phyloP scores from a whole-genome alignment of 2,329 filamentous ascomycete genomes.

The Sclerotinia minor region DNA sequence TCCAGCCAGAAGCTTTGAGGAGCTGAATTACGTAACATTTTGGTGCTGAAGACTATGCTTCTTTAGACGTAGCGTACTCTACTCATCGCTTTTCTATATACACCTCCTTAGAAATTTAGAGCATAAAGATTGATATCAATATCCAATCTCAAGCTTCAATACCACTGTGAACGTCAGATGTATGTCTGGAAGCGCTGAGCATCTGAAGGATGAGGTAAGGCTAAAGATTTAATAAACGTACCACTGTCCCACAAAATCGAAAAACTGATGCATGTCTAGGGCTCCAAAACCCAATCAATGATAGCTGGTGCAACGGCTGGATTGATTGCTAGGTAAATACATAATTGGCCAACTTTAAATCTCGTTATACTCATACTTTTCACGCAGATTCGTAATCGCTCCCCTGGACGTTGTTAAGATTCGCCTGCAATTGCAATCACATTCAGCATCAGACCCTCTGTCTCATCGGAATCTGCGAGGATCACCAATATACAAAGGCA shows the following conservation, averaged over 20 bases:
- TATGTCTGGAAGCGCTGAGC: conserved; percentile 29
- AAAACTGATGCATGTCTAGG: conserved; percentile 46
- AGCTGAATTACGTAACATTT: background rate
- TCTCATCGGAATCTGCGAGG: conserved; percentile 52
- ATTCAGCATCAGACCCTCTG: conserved; percentile 71
- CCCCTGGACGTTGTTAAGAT: conserved; percentile 98
- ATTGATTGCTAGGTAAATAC: conserved; percentile 73
- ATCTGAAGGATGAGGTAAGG: conserved; percentile 44
- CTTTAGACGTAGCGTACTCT: background rate
- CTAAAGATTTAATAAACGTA: conserved; percentile 4
- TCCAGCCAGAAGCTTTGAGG: too few species aligned
- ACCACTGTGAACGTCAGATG: conserved; percentile 26
- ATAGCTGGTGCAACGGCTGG: conserved; percentile 72
- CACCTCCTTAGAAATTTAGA: background rate
- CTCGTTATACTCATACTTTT: conserved; percentile 21
- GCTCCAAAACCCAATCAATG: conserved; percentile 65
- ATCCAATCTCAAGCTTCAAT: conserved; percentile 16
- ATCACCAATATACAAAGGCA: conserved; percentile 68
- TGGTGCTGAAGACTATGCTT: background rate
- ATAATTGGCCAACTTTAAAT: background rate
- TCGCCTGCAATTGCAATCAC: conserved; percentile 87
- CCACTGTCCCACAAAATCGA: background rate
- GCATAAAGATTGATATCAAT: background rate
- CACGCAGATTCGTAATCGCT: conserved; percentile 78
- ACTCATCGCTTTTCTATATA: background rate